Percentiles rank a stretch among this genome's conserved stretches.
phyloP scores from a whole-genome alignment of 768 basidiomycete genomes.

The Xerocomus potaroensis region DNA sequence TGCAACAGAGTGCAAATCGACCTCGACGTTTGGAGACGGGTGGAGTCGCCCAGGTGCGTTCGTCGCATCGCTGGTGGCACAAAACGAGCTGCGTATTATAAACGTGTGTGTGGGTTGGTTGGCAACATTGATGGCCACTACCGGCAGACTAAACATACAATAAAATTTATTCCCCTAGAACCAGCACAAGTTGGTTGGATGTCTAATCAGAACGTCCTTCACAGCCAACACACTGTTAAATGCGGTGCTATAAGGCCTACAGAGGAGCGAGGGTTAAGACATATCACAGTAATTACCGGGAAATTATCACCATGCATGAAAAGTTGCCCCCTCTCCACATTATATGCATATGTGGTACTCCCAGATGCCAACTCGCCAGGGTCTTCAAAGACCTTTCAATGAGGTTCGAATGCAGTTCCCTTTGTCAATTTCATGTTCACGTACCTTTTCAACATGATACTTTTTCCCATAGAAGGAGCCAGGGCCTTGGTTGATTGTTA shows the following conservation, averaged over 20 bases:
- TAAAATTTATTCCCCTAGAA: too few species aligned
- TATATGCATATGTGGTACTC: constrained; percentile 54
- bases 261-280: constrained; percentile 5
- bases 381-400: constrained; percentile 60
- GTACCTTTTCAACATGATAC: constrained; percentile 54
- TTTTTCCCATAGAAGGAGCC: constrained; percentile 57
- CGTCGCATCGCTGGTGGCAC: too few species aligned
- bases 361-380: constrained; percentile 54
- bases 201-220: not conserved
- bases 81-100: too few species aligned
- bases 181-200: too few species aligned
- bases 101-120: too few species aligned
- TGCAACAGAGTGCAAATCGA: too few species aligned
- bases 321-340: constrained; percentile 43
- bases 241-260: constrained; percentile 34
- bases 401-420: not conserved
- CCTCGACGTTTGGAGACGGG: too few species aligned
- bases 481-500: constrained; percentile 50
- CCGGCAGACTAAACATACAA: too few species aligned
- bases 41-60: too few species aligned
- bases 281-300: constrained; percentile 1
- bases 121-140: too few species aligned
- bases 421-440: not conserved
- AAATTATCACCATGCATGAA: constrained; percentile 52
- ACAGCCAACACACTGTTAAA: constrained; percentile 32